Evolutionary conservation across 345 rosid genomes (phyloP).

Genomic region (Pelargonium nanum): DNA sequence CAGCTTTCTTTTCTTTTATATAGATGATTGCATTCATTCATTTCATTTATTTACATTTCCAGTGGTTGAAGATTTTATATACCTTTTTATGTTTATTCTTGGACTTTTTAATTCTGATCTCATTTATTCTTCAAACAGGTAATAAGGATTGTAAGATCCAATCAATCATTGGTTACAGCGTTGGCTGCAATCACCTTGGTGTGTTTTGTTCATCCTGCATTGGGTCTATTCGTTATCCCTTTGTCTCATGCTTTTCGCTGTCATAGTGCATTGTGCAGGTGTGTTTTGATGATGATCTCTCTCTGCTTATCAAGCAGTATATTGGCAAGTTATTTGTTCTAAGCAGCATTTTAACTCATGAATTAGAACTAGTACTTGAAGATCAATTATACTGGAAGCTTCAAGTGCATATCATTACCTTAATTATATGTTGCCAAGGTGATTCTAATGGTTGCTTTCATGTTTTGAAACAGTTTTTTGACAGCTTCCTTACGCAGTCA

Average conservation of each 20-base stretch:
- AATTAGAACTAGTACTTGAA: neutral
- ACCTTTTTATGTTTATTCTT: neutral
- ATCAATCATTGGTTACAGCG: constrained; percentile 43
- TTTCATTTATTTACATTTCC: neutral
- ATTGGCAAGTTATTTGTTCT: neutral
- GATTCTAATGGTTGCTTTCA: constrained; percentile 16
- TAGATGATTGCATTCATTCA: neutral
- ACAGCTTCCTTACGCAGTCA: constrained; percentile 56
- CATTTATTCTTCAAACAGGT: constrained; percentile 43
- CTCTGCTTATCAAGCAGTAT: neutral
- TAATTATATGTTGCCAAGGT: constrained; percentile 6
- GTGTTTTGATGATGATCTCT: constrained; percentile 7
- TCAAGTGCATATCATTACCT: neutral
- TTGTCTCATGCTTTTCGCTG: constrained; percentile 58
- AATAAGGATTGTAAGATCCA: constrained; percentile 51
- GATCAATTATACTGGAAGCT: neutral
- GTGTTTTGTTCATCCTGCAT: constrained; percentile 75
- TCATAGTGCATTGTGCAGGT: constrained; percentile 81
- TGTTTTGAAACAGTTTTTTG: constrained; percentile 46
- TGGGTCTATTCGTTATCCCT: constrained; percentile 65
- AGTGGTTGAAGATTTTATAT: neutral
- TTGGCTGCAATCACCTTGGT: constrained; percentile 48
- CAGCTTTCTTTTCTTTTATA: neutral
- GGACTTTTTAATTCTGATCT: too few relatives aligned
- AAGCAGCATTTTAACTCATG: too few relatives aligned